Conservation (phyloP, 257 asterid genomes). For the Solanum bulbocastanum region DNA sequence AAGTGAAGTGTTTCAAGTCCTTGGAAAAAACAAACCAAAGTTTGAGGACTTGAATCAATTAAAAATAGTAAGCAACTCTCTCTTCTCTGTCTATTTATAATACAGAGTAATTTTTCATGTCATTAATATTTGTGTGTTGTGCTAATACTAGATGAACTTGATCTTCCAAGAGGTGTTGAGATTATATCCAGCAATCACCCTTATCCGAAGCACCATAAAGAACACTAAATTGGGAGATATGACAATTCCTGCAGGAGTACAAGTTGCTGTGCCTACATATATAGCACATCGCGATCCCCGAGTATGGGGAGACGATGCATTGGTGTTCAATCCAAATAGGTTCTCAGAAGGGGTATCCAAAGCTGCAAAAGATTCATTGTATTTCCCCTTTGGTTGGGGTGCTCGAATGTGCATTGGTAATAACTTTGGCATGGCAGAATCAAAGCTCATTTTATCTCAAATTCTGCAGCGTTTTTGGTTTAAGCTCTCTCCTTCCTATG, state of each 20-base stretch:
- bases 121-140: background rate
- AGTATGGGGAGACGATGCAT: background rate
- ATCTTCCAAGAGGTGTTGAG: too few relatives aligned
- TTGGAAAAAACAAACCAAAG: slow-evolving; percentile 11
- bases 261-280: background rate
- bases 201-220: too few relatives aligned
- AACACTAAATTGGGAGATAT: too few relatives aligned
- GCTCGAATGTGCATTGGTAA: background rate
- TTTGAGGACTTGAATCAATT: slow-evolving; percentile 4
- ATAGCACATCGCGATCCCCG: background rate
- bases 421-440: background rate
- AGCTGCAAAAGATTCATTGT: background rate
- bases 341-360: background rate
- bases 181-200: too few relatives aligned
- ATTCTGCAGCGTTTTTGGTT: background rate
- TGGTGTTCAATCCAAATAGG: slow-evolving; percentile 5
- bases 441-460: background rate
- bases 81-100: too few relatives aligned
- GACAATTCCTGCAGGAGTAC: background rate
- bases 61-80: slow-evolving; percentile 8
- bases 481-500: background rate
- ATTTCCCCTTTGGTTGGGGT: slow-evolving; percentile 8
- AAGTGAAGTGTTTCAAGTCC: slow-evolving; percentile 6
- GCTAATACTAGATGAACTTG: too few relatives aligned
- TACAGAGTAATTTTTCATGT: background rate